A percentile compares a stretch with the other conserved stretches of the same genome.
Evolutionary conservation across 257 asterid species (phyloP).

Genomic region (Lycium barbarum): DNA sequence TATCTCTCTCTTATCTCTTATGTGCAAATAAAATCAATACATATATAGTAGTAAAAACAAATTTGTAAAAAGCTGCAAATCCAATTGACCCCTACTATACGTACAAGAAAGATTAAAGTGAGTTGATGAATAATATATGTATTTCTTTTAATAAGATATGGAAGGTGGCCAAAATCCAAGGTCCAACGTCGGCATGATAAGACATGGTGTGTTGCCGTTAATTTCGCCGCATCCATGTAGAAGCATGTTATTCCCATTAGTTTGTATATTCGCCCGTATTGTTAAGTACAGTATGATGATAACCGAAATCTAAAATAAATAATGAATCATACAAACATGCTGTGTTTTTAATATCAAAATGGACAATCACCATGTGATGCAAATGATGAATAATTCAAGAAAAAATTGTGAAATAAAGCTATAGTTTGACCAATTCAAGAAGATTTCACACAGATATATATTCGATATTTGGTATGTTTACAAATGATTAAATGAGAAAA

Average conservation of each 20-base stretch:
- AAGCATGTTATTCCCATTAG: conserved; percentile 16
- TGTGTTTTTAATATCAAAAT: neutral
- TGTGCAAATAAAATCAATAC: too few relatives aligned
- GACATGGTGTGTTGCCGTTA: conserved; percentile 10
- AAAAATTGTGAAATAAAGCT: neutral
- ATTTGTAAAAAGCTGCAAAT: too few relatives aligned
- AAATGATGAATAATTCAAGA: neutral
- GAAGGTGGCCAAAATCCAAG: neutral
- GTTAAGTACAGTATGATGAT: neutral
- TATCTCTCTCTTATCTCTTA: too few relatives aligned
- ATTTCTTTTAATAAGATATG: too few relatives aligned
- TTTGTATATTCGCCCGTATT: neutral
- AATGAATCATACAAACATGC: neutral
- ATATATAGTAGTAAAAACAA: too few relatives aligned
- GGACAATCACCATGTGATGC: neutral
- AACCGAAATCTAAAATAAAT: neutral
- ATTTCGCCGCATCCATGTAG: conserved; percentile 1
- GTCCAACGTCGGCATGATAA: neutral
- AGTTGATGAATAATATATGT: too few relatives aligned
- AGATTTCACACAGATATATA: conserved; percentile 5
- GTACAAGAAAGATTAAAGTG: too few relatives aligned
- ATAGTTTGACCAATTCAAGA: neutral
- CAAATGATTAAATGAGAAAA: neutral
- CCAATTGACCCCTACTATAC: too few relatives aligned
- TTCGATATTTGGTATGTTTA: neutral